Conservation (phyloP, 108 stramenopile species). For the Thalassiosira profunda region DNA sequence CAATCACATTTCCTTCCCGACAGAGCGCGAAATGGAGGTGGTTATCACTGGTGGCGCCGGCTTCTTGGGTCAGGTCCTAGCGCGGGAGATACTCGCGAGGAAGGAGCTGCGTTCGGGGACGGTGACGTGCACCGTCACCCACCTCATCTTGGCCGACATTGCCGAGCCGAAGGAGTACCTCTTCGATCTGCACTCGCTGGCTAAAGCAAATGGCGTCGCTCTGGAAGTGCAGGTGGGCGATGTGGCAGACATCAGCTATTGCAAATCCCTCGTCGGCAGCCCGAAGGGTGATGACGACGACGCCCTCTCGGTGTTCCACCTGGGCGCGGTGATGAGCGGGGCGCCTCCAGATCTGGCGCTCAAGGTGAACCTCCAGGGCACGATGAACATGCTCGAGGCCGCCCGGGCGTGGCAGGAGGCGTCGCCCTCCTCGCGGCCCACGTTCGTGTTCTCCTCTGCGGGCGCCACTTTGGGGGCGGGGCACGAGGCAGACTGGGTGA, state of each 20-base stretch:
- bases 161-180: slow-evolving; percentile 23
- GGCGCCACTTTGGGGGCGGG: slow-evolving; percentile 60
- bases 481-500: slow-evolving; percentile 51
- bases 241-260: slow-evolving; percentile 44
- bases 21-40: slow-evolving; percentile 52
- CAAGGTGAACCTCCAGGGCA: slow-evolving; percentile 54
- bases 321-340: slow-evolving; percentile 68
- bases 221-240: slow-evolving; percentile 32
- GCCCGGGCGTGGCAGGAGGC: slow-evolving; percentile 40
- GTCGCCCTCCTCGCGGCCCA: slow-evolving; percentile 15
- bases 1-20: too few species aligned
- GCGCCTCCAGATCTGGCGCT: slow-evolving; percentile 57
- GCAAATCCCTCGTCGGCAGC: slow-evolving; percentile 39
- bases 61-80: slow-evolving; percentile 68
- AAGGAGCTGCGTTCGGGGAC: slow-evolving; percentile 31
- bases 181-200: slow-evolving; percentile 25
- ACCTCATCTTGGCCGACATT: slow-evolving; percentile 50
- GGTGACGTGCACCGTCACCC: slow-evolving; percentile 10
- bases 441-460: slow-evolving; percentile 59
- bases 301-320: slow-evolving; percentile 55
- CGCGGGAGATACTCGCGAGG: slow-evolving; percentile 37
- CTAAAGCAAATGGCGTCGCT: background rate
- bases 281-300: background rate
- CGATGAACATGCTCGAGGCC: slow-evolving; percentile 60
- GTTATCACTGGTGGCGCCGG: slow-evolving; percentile 69